phyloP scores from a whole-genome alignment of 495 filamentous ascomycete genomes.

The Lophiotrema nucula region DNA sequence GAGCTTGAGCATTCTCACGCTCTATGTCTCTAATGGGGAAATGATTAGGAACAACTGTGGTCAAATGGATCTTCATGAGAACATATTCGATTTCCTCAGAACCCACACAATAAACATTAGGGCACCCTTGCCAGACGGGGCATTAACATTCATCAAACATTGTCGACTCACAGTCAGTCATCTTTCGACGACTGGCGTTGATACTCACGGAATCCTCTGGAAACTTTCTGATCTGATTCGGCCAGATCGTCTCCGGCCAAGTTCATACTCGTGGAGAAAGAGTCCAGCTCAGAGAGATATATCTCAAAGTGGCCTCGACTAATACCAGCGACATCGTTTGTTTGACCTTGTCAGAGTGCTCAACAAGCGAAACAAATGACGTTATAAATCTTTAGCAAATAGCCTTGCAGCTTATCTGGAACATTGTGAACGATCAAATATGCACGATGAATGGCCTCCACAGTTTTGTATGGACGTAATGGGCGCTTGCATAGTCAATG shows the following conservation, averaged over 20 bases:
- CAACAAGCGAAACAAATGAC: background rate
- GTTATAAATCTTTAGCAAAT: background rate
- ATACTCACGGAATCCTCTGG: conserved; percentile 2
- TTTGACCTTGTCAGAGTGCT: background rate
- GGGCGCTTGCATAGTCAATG: conserved; percentile 3
- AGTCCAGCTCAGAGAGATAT: background rate
- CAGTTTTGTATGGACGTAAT: conserved; percentile 1
- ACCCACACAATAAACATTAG: background rate
- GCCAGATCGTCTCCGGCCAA: conserved; percentile 3
- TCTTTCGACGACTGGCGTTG: background rate
- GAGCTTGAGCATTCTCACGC: conserved; percentile 8
- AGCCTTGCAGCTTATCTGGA: background rate
- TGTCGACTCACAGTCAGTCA: background rate
- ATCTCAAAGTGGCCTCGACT: background rate
- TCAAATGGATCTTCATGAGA: background rate
- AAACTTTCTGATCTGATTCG: conserved; percentile 2
- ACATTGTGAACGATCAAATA: background rate
- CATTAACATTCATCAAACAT: conserved; percentile 12
- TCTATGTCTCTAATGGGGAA: conserved; percentile 10
- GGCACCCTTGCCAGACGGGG: background rate
- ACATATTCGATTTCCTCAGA: conserved; percentile 8
- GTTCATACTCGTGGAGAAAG: background rate
- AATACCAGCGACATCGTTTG: background rate
- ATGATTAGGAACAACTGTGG: conserved; percentile 1
- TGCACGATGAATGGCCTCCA: background rate